Base-by-base conservation (phyloP, 768 basidiomycete species). In the Tremella mesenterica region DNA sequence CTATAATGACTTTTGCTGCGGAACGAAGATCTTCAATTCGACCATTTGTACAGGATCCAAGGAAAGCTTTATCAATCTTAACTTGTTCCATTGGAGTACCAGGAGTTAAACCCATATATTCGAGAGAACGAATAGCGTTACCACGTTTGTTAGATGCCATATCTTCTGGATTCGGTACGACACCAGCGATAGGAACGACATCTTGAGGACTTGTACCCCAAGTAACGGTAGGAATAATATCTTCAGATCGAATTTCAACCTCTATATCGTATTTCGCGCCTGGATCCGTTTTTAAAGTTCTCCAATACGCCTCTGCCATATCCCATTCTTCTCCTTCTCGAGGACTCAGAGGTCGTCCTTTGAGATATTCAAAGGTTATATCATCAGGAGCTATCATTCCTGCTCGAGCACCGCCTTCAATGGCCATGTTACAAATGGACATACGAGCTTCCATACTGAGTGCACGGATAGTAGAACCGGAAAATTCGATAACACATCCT, bases 141-240 rank as follows among this genome's bases (percentile, higher is more conserved):
- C 79, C 78, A 52, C 81, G 82, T 72, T 83, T 83, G 1, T 81
- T 75, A 65, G 87, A 85, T 1, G 78, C 63, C 54, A 88, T 83
- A 23, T 75, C 77, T 10, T 79, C 73, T 3, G 88, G 89, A 66
- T 86, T 81, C 12, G 89, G 89, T 26, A 91, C 86, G 36, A 74
- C 73, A 53, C 87, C 88, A 18, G 83, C 86, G 70, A 92, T 91
- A 18, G 86, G 77, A 46, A 84, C 83, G 29, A 85, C 84, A 65
- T 92, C 89, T 69, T 92, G 86, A 49, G 89, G 89, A 18, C 86
- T 88, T 1, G 88, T 92, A 44, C 89, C 89, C 89, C 89, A 92
- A 28, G 88, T 88, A 57, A 91, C 81, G 30, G 88, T 91, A 16
- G 89, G 89, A 54, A 86, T 79, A 70, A 92, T 91, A 59, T 91